Evolutionary conservation across 139 green algal species (phyloP).

Genomic region (Chlorella sp.): DNA sequence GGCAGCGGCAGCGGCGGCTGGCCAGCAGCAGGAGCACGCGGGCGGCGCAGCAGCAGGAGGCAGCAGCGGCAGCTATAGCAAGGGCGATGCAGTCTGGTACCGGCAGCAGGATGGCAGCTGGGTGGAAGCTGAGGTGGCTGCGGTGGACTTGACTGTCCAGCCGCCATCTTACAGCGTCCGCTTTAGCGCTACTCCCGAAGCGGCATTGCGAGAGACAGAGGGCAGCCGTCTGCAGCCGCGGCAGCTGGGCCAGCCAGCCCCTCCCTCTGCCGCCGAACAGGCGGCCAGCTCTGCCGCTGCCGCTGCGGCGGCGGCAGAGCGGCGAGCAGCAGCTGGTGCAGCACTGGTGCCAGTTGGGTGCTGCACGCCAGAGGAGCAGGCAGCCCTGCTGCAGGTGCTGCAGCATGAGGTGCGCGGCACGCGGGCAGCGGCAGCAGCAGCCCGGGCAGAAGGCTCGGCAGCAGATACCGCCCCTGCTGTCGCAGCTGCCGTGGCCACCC

Average conservation of each 20-base stretch:
- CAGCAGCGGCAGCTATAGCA: not conserved
- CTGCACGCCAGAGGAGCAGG: slow-evolving; percentile 6
- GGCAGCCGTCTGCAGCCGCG: slow-evolving; percentile 8
- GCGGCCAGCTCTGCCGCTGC: not conserved
- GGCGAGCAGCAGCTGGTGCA: not conserved
- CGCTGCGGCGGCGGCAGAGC: not conserved
- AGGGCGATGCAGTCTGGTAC: slow-evolving; percentile 44
- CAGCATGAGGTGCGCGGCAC: slow-evolving; percentile 5
- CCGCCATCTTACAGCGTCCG: slow-evolving; percentile 37
- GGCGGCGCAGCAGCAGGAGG: not conserved
- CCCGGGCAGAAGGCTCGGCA: not conserved
- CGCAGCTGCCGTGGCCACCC: not conserved
- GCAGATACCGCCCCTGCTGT: not conserved
- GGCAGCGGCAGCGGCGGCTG: not conserved
- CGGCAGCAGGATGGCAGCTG: slow-evolving; percentile 25
- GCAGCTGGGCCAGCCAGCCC: not conserved
- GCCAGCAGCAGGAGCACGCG: not conserved
- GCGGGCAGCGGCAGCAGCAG: not conserved
- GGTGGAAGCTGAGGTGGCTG: slow-evolving; percentile 15
- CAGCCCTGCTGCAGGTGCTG: slow-evolving; percentile 28
- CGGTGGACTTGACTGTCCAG: slow-evolving; percentile 9
- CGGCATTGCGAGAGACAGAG: slow-evolving; percentile 23
- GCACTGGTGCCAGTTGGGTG: not conserved
- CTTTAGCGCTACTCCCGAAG: not conserved
- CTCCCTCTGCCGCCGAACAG: not conserved